Evolutionary conservation across 140 eudicot genomes (phyloP), one percentile per base, ranked within the genome.

Genomic region (Anethum foeniculum): DNA sequence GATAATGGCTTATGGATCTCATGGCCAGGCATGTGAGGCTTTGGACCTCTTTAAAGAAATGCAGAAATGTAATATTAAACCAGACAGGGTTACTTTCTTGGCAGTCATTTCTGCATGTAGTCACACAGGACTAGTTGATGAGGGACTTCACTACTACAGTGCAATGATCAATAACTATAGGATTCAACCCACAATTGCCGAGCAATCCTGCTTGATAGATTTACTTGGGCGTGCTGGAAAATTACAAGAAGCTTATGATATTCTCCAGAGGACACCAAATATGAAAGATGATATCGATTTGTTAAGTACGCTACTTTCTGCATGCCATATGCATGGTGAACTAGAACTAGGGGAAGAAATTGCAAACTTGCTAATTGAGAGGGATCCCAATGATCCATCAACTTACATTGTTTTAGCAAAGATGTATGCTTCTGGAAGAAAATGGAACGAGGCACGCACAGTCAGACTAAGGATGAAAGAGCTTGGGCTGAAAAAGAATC

Each of bases 1-100:
- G 79, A 75, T 75, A 75, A 75, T 75, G 79, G 79, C 79, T 75
- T 27, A 75, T 75, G 79, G 79, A 14, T 75, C 79, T 47, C 79
- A 75, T 75, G 79, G 79, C 7, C 64, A 75, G 52, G 79, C 79
- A 75, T 27, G 41, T 25, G 79, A 75, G 34, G 79, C 79, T 75
- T 75, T 75, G 14, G 27, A 75, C 15, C 79, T 75, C 43, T 75
- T 75, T 30, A 47, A 36, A 43, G 64, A 75, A 75, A 75, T 75
- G 79, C 79, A 75, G 79, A 49, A 75, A 47, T 75, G 43, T 27
- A 75, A 47, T 47, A 47, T 75, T 1, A 47, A 19, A 28, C 79
- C 79, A 4, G 79, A 75, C 43, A 75, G 79, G 27, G 64, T 75
- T 47, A 75, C 79, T 46, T 75, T 75, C 43, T 34, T 75, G 52